A percentile compares a stretch with the other conserved stretches of the same genome.
These are phyloP conservation scores for Fusarium metavorans DNA, from an alignment of 2,329 filamentous ascomycete genomes.

Conservation along the genomic window DNA sequence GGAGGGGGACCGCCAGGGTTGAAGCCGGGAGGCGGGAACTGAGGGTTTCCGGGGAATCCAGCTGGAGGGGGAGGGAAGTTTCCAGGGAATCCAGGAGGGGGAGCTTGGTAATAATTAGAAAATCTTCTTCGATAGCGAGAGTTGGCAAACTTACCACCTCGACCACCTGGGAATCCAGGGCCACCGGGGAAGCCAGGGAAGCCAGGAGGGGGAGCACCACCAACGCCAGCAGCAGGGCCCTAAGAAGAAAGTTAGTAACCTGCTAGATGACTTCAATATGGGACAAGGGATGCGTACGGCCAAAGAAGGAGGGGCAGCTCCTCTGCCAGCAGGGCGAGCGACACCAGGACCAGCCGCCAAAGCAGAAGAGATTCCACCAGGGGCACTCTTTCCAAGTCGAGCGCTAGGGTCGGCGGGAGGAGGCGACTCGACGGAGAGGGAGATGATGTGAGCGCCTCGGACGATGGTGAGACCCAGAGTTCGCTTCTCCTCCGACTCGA, in stretches of 20 bases:
- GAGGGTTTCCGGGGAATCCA: slow-evolving; percentile 59
- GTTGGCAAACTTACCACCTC: slow-evolving; percentile 63
- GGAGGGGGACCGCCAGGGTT: slow-evolving; percentile 66
- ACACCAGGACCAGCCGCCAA: slow-evolving; percentile 89
- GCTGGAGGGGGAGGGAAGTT: slow-evolving; percentile 55
- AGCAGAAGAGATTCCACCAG: slow-evolving; percentile 76
- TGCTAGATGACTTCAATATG: not conserved
- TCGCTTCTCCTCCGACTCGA: slow-evolving; percentile 96
- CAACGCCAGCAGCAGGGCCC: slow-evolving; percentile 89
- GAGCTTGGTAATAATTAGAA: slow-evolving; percentile 54
- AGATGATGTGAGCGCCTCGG: slow-evolving; percentile 93
- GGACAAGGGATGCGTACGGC: slow-evolving; percentile 65
- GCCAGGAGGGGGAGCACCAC: slow-evolving; percentile 73
- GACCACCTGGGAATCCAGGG: slow-evolving; percentile 59
- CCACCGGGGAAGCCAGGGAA: slow-evolving; percentile 67
- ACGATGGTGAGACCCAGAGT: slow-evolving; percentile 96
- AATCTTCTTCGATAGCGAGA: slow-evolving; percentile 3
- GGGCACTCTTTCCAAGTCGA: slow-evolving; percentile 82
- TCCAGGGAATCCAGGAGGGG: slow-evolving; percentile 61
- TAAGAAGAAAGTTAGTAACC: slow-evolving; percentile 47
- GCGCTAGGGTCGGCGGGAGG: slow-evolving; percentile 94
- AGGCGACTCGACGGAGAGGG: slow-evolving; percentile 93
- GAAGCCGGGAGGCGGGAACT: slow-evolving; percentile 65
- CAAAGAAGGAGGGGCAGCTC: slow-evolving; percentile 78
- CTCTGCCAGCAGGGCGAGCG: slow-evolving; percentile 89